A percentile compares a stretch with the other conserved stretches of the same genome.
phyloP scores from a whole-genome alignment of 2,329 filamentous ascomycete genomes.

The Colletotrichum navitas region DNA sequence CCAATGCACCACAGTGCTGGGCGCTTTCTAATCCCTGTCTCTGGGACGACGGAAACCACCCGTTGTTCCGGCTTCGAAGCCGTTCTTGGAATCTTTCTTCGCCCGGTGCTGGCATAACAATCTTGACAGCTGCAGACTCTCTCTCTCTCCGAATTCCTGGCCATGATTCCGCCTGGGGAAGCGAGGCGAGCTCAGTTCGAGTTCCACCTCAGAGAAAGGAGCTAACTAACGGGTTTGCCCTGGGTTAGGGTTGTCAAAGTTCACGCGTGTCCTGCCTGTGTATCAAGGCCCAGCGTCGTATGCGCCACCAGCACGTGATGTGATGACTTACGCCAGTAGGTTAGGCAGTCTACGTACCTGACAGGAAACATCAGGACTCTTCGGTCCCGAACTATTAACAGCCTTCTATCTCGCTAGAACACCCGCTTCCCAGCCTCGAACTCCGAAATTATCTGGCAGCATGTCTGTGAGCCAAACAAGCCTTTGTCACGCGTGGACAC shows the following conservation, averaged over 20 bases:
- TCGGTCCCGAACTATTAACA: background rate
- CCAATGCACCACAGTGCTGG: constrained; percentile 18
- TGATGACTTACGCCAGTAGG: background rate
- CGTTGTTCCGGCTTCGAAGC: constrained; percentile 10
- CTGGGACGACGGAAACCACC: constrained; percentile 5
- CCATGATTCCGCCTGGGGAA: background rate
- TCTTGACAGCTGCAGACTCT: too few species aligned
- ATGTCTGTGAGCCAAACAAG: background rate
- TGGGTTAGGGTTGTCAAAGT: background rate
- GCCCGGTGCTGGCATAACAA: constrained; percentile 4
- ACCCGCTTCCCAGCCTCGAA: too few species aligned
- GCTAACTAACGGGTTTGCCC: background rate
- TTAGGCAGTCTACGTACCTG: too few species aligned
- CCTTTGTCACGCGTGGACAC: background rate
- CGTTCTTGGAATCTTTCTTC: constrained; percentile 6
- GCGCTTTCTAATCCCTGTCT: background rate
- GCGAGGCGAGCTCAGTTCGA: background rate
- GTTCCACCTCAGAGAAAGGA: background rate
- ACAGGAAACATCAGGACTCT: background rate
- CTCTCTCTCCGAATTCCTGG: background rate
- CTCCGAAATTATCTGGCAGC: background rate
- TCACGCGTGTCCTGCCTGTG: too few species aligned
- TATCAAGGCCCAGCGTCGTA: background rate
- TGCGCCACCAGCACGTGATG: too few species aligned
- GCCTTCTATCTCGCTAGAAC: background rate